Evolutionary conservation across 192 early-diverging fungal genomes (phyloP), one percentile per base, ranked within the genome.

Genomic region (Coemansia sp.): DNA sequence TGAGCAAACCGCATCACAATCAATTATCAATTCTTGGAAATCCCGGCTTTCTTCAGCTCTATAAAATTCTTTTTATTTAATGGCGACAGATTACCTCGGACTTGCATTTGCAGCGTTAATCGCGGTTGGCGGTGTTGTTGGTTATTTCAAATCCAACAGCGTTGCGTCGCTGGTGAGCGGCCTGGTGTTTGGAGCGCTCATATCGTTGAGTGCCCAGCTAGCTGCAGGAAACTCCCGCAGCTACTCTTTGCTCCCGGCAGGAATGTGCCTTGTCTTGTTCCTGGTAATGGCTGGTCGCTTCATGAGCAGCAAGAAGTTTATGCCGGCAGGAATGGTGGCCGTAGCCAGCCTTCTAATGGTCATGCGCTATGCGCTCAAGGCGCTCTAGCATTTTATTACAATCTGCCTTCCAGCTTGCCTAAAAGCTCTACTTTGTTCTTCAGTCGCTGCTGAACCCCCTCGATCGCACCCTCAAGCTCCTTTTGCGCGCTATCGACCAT

Each of bases 301-400:
- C 33, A 3, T 64, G 53, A 31, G 43, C n/a, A 75, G 65, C 65
- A 64, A 54, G 28, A 75, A 68, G 65, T 53, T 75, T 33, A 75
- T 75, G 72, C 72, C 72, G 0, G 72, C 61, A 8, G 72, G 72
- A 48, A 64, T 75, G 65, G 65, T 75, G 11, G 56, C 65, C 6
- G 26, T 41, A 6, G 48, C 53, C 7, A 68, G 65, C 26, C 61
- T 75, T 13, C 38, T 64, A 20, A 75, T 75, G 72, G 42, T 47
- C 41, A 30, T 56, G 20, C 72, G 72, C 38, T 68, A 64, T 45
- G 53, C 20, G 31, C 12, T 59, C 14, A 63, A 56, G 37, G 48
- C 57, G 23, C 45, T 55, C 16, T 61, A 57, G 21, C 19, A 28
- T 42, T n/a, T 36, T 50, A 10, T 31, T 44, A 15, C 14, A 14